phyloP scores from a whole-genome alignment of 2,329 filamentous ascomycete genomes.

The Xylariaceae sp. region DNA sequence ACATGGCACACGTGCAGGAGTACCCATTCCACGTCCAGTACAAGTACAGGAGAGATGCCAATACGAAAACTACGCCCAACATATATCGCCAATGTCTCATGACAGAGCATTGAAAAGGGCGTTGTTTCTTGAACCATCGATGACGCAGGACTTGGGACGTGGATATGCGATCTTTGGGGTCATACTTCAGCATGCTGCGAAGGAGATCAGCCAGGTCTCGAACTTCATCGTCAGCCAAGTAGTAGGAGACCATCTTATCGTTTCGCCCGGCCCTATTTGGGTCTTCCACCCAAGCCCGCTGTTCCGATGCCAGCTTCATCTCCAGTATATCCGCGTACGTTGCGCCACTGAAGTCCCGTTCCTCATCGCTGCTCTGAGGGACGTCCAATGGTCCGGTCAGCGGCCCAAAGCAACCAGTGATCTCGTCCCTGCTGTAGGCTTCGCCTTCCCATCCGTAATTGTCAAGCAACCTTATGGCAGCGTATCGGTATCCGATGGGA shows the following conservation, averaged over 20 bases:
- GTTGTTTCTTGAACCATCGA: conserved; percentile 10
- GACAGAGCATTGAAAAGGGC: neutral
- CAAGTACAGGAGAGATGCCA: neutral
- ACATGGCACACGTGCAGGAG: neutral
- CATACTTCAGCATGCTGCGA: conserved; percentile 8
- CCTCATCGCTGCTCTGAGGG: neutral
- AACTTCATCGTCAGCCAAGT: conserved; percentile 7
- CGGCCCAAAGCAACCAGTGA: neutral
- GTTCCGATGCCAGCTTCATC: conserved; percentile 3
- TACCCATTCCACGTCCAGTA: neutral
- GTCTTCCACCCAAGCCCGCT: neutral
- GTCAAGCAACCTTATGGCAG: neutral
- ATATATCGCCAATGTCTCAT: neutral
- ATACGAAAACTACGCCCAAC: neutral
- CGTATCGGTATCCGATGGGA: conserved; percentile 1
- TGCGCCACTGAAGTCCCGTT: conserved; percentile 1
- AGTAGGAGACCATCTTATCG: neutral
- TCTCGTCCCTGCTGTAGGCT: neutral
- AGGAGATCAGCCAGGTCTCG: conserved; percentile 4
- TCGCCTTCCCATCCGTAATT: neutral
- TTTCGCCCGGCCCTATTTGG: neutral
- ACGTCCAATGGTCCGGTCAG: conserved; percentile 1
- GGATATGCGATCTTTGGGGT: neutral
- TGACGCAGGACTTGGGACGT: conserved; percentile 1
- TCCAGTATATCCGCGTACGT: neutral